Evolutionary conservation across 805 yeast species (phyloP).

Genomic region (Kluyveromyces lactis): DNA sequence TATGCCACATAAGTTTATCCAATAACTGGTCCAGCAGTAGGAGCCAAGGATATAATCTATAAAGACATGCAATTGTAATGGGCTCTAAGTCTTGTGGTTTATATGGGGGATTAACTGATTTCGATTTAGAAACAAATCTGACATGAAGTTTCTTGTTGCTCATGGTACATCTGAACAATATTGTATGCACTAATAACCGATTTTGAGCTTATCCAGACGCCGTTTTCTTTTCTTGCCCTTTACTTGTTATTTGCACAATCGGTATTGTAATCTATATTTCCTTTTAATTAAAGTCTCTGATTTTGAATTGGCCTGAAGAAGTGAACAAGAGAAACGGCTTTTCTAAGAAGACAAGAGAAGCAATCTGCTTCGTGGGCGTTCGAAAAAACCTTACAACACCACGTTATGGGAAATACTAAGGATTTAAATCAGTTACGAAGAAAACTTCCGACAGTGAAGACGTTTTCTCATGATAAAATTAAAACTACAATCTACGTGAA

Average conservation of each 20-base stretch:
- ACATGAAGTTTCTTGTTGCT: slow-evolving; percentile 6
- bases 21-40: slow-evolving; percentile 20
- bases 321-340: too few species aligned
- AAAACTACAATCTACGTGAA: slow-evolving; percentile 51
- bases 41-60: slow-evolving; percentile 22
- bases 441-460: slow-evolving; percentile 22
- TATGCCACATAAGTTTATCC: slow-evolving; percentile 23
- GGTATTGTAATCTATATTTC: too few species aligned
- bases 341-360: too few species aligned
- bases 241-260: too few species aligned
- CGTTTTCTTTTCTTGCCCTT: too few species aligned
- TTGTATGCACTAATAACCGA: slow-evolving; percentile 7
- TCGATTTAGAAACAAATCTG: slow-evolving; percentile 5
- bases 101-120: background rate
- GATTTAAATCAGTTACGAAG: slow-evolving; percentile 4
- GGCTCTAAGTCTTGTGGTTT: slow-evolving; percentile 1
- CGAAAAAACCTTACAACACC: too few species aligned
- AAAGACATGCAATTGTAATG: slow-evolving; percentile 11
- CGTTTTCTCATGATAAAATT: slow-evolving; percentile 34
- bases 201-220: background rate
- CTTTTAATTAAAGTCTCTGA: too few species aligned
- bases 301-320: too few species aligned
- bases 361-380: too few species aligned
- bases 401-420: too few species aligned
- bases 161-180: background rate